Conservation (phyloP, 169 alveolate species). For the Plasmodium blacklocki region DNA sequence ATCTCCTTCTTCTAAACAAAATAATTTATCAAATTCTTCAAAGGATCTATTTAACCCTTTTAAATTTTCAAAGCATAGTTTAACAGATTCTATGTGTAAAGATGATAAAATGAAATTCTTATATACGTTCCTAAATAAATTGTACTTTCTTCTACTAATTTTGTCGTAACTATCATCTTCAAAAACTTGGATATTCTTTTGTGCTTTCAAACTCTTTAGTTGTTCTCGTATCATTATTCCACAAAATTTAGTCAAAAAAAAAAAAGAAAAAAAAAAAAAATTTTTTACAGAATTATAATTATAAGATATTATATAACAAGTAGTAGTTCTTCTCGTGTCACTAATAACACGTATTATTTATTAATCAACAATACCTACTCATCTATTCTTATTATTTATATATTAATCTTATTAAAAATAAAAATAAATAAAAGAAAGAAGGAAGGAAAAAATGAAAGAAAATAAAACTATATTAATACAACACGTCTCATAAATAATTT, state of each 20-base stretch:
- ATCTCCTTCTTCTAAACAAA: slow-evolving; percentile 49
- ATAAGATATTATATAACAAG: no score
- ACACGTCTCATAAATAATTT: no score
- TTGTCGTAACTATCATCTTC: slow-evolving; percentile 53
- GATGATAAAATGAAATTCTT: slow-evolving; percentile 34
- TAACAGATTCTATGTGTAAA: slow-evolving; percentile 48
- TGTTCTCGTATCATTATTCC: slow-evolving; percentile 43
- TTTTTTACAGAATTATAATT: no score
- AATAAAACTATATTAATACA: no score
- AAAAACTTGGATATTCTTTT: slow-evolving; percentile 54
- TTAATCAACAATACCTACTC: no score
- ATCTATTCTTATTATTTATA: no score
- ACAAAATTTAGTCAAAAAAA: neutral
- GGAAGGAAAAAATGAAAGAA: no score
- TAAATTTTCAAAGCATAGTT: slow-evolving; percentile 26
- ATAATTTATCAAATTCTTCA: slow-evolving; percentile 17
- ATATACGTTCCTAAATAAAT: slow-evolving; percentile 31
- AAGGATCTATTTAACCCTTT: slow-evolving; percentile 39
- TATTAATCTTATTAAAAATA: no score
- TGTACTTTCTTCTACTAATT: slow-evolving; percentile 59
- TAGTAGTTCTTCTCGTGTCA: no score
- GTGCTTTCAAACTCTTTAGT: slow-evolving; percentile 33
- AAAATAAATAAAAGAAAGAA: no score
- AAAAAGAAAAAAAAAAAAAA: neutral
- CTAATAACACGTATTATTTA: no score